Conservation (phyloP, 2,329 filamentous ascomycete genomes). For the Trichothecium sympodiale region DNA sequence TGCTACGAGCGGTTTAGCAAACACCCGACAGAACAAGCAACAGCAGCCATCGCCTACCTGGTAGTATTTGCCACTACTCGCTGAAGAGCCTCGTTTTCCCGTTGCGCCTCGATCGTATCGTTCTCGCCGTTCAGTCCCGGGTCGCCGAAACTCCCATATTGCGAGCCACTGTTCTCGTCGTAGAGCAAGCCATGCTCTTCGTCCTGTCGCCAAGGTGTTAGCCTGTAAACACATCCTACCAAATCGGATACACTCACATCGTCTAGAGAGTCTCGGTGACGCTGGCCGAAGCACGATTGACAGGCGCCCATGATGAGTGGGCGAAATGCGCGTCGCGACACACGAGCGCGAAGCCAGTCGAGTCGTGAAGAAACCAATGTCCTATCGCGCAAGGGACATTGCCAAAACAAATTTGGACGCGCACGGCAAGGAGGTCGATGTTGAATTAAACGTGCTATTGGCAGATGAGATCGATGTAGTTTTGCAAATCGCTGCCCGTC, state of each 20-base stretch:
- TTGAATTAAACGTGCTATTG: slow-evolving; percentile 8
- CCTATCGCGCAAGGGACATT: slow-evolving; percentile 1
- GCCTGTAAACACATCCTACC: neutral
- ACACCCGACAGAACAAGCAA: no score
- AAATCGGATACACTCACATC: slow-evolving; percentile 31
- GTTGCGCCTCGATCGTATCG: slow-evolving; percentile 50
- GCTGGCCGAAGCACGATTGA: slow-evolving; percentile 46
- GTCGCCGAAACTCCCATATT: slow-evolving; percentile 54
- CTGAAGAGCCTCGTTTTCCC: slow-evolving; percentile 54
- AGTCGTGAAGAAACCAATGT: neutral
- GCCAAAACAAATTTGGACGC: neutral
- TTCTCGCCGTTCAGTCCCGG: slow-evolving; percentile 41
- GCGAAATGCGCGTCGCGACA: slow-evolving; percentile 5
- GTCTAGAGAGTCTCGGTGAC: slow-evolving; percentile 38
- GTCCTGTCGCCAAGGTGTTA: slow-evolving; percentile 25
- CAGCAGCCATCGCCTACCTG: slow-evolving; percentile 33
- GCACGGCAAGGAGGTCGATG: neutral
- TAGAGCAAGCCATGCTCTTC: slow-evolving; percentile 49
- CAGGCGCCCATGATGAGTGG: slow-evolving; percentile 43
- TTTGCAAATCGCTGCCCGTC: neutral
- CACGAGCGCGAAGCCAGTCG: neutral
- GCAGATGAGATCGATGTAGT: slow-evolving; percentile 10
- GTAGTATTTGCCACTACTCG: slow-evolving; percentile 53
- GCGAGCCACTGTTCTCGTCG: slow-evolving; percentile 46
- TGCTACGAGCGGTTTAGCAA: slow-evolving; percentile 39